A percentile compares a stretch with the other conserved stretches of the same genome.
Evolutionary conservation across 23 red algal genomes (phyloP).

Genomic region (Gracilaria gracilis): DNA sequence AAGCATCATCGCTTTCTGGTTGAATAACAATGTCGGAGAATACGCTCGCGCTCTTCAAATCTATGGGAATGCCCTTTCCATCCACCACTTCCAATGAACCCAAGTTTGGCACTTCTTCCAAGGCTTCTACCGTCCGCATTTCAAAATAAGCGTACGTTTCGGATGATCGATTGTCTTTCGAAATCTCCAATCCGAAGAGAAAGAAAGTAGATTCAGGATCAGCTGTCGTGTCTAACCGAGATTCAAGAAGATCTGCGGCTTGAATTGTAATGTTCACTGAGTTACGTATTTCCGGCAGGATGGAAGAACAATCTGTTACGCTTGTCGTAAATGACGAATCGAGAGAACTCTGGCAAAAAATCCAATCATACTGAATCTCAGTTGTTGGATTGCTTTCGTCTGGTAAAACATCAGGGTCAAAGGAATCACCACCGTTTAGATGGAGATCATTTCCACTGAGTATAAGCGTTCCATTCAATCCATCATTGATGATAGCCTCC

Average conservation of each 20-base stretch:
- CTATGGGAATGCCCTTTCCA: constrained; percentile 39
- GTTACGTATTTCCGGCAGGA: constrained; percentile 29
- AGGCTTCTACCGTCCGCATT: constrained; percentile 9
- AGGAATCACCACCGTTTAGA: constrained; percentile 46
- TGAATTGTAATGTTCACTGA: constrained; percentile 42
- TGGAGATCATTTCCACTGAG: constrained; percentile 35
- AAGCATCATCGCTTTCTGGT: constrained; percentile 21
- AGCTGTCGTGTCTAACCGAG: constrained; percentile 21
- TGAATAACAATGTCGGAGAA: constrained; percentile 58
- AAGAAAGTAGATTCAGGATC: constrained; percentile 48
- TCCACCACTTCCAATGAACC: constrained; percentile 44
- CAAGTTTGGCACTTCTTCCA: constrained; percentile 10
- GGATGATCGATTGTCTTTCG: constrained; percentile 41
- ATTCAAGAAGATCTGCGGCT: constrained; percentile 26
- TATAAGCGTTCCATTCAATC: constrained; percentile 53
- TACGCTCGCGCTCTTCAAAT: background rate
- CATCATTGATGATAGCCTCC: constrained; percentile 53
- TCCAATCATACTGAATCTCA: constrained; percentile 46
- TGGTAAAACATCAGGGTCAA: constrained; percentile 55
- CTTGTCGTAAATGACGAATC: constrained; percentile 22
- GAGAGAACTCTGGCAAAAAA: constrained; percentile 42
- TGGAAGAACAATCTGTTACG: constrained; percentile 18
- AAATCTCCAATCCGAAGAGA: constrained; percentile 37
- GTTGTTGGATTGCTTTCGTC: constrained; percentile 49
- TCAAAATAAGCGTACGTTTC: constrained; percentile 45